phyloP scores from a whole-genome alignment of 305 asterid species.

The Rubia peregrina region DNA sequence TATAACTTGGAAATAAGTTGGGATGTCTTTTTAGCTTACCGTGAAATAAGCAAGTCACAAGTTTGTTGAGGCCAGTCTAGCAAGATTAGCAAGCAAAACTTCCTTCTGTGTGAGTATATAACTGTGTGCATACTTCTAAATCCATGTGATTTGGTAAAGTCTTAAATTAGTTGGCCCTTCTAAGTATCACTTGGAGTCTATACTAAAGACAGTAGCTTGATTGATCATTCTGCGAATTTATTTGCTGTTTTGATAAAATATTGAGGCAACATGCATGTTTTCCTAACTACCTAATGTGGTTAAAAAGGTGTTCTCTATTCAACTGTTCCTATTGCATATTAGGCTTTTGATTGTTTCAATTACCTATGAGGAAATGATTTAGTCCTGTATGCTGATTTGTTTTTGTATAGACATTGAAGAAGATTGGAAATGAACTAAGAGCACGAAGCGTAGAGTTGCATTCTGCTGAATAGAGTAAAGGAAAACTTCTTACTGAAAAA shows the following conservation, averaged over 20 bases:
- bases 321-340: neutral
- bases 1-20: neutral
- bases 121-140: neutral
- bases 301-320: no score
- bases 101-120: neutral
- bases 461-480: no score
- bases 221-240: neutral
- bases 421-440: no score
- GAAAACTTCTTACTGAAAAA: no score
- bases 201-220: neutral
- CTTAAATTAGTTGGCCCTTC: neutral
- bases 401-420: no score
- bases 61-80: constrained; percentile 2
- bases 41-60: neutral
- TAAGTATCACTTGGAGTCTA: neutral
- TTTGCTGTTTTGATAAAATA: constrained; percentile 8
- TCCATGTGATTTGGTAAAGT: constrained; percentile 14
- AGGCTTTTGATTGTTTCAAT: neutral
- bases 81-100: neutral
- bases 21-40: neutral
- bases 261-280: neutral
- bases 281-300: constrained; percentile 5
- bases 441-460: no score
- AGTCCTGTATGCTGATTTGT: no score
- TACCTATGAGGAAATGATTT: neutral